Evolutionary conservation across 179 eudicot genomes (phyloP), one percentile per base, ranked within the genome.

Genomic region (Amaranthus tricolor): DNA sequence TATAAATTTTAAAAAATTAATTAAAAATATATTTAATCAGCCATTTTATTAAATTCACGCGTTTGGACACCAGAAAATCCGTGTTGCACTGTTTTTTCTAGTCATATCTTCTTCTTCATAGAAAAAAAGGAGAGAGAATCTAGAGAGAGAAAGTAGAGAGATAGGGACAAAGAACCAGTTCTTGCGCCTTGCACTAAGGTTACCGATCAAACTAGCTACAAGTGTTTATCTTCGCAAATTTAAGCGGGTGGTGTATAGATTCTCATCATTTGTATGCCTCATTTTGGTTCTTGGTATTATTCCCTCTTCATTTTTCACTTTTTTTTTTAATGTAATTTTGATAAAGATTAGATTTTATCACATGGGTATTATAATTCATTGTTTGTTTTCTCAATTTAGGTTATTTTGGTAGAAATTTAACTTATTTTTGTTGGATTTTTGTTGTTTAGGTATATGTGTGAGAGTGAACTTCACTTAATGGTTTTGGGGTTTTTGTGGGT

Each of bases 31-130:
- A 19, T 6, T 48, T 9, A 21, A 64, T 19, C 6, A 12, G 48
- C 14, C 48, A 71, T 78, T 49, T 59, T 66, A 85, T 76, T 88
- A 88, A 88, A 86, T 89, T 88, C 84, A 87, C 87, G 88, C 89
- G 94, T 79, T 70, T 66, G 70, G 62, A 50, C 84, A 81, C 79
- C 90, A 80, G 86, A 82, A 86, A 83, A 85, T 86, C 90, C 91
- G 90, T 85, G 88, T 79, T 71, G 20, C 63, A 51, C 6, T 72
- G 7, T 66, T 49, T 61, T 44, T 62, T 76, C 72, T 60, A 60
- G 75, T 82, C 78, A 66, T 76, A 31, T 74, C 68, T 40, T 62
- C 54, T 76, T 50, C 79, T 71, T 74, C 19, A 5, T 50, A 10
- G 43, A 50, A 19, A 5, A 17, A n/a, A 19, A 58, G 19, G 10